Evolutionary conservation across 1,139 yeast genomes (phyloP).

Genomic region (Candida albicans): DNA sequence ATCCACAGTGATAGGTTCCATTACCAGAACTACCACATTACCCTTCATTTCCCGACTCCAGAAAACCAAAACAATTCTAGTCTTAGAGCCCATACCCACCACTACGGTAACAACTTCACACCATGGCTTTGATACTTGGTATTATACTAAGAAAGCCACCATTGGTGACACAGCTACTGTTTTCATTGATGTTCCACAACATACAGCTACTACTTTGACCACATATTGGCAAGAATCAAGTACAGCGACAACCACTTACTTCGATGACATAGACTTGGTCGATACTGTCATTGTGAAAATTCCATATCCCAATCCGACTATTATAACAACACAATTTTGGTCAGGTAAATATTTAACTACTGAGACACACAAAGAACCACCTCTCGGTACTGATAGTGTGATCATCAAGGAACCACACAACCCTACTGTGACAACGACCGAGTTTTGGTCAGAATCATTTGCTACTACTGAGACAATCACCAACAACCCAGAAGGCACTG

Average conservation of each 20-base stretch:
- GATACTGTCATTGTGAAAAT: constrained; percentile 19
- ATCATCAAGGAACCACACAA: constrained; percentile 20
- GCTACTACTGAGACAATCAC: too few relatives aligned
- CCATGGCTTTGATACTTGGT: background rate
- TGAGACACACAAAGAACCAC: constrained; percentile 11
- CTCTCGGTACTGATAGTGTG: constrained; percentile 17
- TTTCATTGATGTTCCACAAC: constrained; percentile 17
- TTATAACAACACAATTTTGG: background rate
- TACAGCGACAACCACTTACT: constrained; percentile 11
- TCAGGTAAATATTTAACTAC: constrained; percentile 1
- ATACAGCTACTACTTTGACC: constrained; percentile 12
- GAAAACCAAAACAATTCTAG: constrained; percentile 20
- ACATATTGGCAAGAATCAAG: constrained; percentile 12
- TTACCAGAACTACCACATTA: constrained; percentile 21
- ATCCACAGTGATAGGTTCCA: background rate
- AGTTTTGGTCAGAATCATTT: too few relatives aligned
- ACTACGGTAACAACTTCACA: constrained; percentile 16
- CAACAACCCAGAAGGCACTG: constrained; percentile 13
- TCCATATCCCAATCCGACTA: constrained; percentile 15
- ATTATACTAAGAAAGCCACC: constrained; percentile 11
- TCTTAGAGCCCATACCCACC: constrained; percentile 17
- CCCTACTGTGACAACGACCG: constrained; percentile 8
- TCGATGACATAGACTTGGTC: constrained; percentile 16
- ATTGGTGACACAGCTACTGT: constrained; percentile 21
- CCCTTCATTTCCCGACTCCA: constrained; percentile 13